Percentiles rank a stretch among this genome's conserved stretches.
phyloP scores from a whole-genome alignment of 2,329 filamentous ascomycete species.

The Periconia sp. region DNA sequence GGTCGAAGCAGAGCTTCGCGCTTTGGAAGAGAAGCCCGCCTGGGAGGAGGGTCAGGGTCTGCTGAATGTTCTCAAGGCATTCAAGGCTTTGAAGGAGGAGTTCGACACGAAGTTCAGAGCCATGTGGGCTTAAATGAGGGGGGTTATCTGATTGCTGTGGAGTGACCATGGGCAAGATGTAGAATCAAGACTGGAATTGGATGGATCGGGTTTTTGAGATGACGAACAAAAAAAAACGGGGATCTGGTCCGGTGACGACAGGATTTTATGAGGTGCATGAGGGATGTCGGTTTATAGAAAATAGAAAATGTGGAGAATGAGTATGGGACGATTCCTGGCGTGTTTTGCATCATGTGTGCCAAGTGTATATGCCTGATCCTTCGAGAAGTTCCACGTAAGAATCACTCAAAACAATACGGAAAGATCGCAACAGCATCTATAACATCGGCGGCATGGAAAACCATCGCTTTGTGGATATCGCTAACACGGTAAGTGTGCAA shows the following conservation, averaged over 20 bases:
- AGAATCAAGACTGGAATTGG: no score
- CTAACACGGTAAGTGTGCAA: no score
- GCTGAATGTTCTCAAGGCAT: conserved; percentile 61
- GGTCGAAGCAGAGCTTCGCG: conserved; percentile 22
- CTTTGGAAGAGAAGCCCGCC: conserved; percentile 26
- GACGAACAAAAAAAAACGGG: background rate
- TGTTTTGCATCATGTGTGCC: background rate
- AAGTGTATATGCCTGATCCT: no score
- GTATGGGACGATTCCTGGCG: background rate
- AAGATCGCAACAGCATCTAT: no score
- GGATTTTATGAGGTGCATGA: background rate
- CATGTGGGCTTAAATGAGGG: conserved; percentile 56
- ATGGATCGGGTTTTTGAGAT: background rate
- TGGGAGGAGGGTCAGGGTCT: conserved; percentile 53
- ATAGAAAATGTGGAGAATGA: background rate
- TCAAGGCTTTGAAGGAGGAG: conserved; percentile 58
- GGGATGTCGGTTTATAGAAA: background rate
- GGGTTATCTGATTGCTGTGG: no score
- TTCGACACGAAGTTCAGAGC: conserved; percentile 67
- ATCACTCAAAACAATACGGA: no score
- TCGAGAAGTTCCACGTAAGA: no score
- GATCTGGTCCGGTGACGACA: background rate
- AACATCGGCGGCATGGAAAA: no score
- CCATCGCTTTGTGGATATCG: no score
- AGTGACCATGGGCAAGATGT: no score